Conservation (phyloP, 148 eudicot genomes). For the Vaccinium darrowii region DNA sequence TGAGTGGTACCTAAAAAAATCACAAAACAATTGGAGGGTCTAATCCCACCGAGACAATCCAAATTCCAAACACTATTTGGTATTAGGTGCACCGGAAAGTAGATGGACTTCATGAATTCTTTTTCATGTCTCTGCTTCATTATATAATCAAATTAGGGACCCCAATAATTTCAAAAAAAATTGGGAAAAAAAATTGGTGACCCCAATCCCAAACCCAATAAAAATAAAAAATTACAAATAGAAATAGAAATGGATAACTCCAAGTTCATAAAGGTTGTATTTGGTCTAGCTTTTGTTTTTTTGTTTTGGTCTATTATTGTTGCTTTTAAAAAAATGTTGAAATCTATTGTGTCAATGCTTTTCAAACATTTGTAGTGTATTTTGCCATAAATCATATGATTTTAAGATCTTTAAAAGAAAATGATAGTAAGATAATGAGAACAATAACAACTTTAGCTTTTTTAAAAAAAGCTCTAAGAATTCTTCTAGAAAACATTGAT, state of each 20-base stretch:
- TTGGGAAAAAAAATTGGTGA: not conserved
- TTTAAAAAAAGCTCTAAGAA: not conserved
- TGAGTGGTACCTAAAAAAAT: too few species aligned
- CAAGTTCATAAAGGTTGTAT: not conserved
- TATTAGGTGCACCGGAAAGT: conserved; percentile 3
- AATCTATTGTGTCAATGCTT: not conserved
- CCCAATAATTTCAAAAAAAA: not conserved
- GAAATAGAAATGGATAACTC: not conserved
- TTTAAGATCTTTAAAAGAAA: not conserved
- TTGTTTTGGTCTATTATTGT: not conserved
- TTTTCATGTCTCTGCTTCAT: not conserved
- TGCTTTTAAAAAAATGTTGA: not conserved
- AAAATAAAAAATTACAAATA: too few species aligned
- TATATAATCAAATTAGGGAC: not conserved
- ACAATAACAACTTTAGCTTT: not conserved
- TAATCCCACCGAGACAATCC: too few species aligned
- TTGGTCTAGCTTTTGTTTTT: not conserved
- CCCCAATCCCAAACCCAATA: not conserved
- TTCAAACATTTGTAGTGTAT: not conserved
- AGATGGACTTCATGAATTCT: not conserved
- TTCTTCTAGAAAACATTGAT: not conserved
- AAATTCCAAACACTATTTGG: not conserved
- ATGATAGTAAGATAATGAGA: not conserved
- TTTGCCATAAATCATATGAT: not conserved
- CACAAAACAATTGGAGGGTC: too few species aligned